Evolutionary conservation across 345 rosid genomes (phyloP), one percentile per base, ranked within the genome.

Genomic region (Laguncularia racemosa): DNA sequence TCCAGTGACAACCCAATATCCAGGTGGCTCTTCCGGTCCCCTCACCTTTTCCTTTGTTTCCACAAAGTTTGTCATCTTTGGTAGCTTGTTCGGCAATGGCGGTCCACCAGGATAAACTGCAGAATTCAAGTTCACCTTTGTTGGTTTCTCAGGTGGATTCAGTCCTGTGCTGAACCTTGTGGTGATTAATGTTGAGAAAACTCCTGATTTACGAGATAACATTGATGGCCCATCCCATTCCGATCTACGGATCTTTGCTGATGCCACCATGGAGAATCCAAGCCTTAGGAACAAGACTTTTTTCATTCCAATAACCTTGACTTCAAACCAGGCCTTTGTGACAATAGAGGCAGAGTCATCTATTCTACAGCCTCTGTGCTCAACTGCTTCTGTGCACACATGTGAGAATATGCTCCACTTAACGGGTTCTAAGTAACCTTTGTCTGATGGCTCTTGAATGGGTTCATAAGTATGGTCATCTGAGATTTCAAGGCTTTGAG

Each of bases 1-100:
- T 53, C 99, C 99, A 1, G 95, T 87, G 43, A 93, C 82, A 59
- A 93, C 96, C 99, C 97, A 93, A 68, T 87, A 93, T 48, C 99
- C 99, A 18, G 97, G 99, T 1, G 69, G 61, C 53, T 82, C 84
- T 71, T 93, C 95, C 0, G 97, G 97, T 46, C 99, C 97, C 69
- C 99, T 76, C 57, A 84, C 73, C 81, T 73, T 89, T 71, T 87
- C 97, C 72, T 82, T 89, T 13, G 84, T 87, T 59, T 93, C 87
- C n/a, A 93, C 99, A 26, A 89, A 87, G 73, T 58, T 83, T 5
- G 81, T 69, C 78, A 89, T 71, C 64, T 78, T 89, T 1, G 95
- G 90, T 16, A 76, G 81, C 72, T 28, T 76, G 0, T 60, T 70
- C 11, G 86, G 77, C 0, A 56, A 48, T 7, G 95, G 96, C 0